Base-by-base conservation (phyloP, 305 asterid genomes). In the Nicotiana rustica region DNA sequence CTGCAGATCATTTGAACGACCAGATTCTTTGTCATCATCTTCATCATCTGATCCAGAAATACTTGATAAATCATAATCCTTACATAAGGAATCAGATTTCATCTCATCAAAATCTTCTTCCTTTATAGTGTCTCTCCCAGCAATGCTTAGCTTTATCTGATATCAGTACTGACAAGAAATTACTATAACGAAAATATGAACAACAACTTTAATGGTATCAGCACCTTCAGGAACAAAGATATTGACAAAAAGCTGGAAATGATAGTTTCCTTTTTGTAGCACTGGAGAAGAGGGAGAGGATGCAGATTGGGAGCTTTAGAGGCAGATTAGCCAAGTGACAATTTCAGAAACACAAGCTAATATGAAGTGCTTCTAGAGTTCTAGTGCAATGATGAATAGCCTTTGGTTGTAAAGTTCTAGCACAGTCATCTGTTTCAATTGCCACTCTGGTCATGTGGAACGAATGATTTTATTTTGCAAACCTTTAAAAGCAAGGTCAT, bases 11-110 rank as follows among this genome's bases (percentile, higher is more conserved):
- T 57, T 76, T 5, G 25, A 66, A 66, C 70, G 80, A 83, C 85
- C 84, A 86, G 78, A 80, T 35, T 88, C 93, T 55, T 86, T 93
- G 67, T 92, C 97, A 82, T 93, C 95, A 82, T 93, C 95, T 86
- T 96, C 99, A 14, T 91, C 96, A 19, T 94, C 99, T 64, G 98
- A 93, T 73, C 98, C 99, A 17, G 99, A 96, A 76, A 96, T 94
- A 86, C 99, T 96, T n/a, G 99, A 96, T 81, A 96, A 86, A n/a
- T 94, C 99, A 80, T 88, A 85, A 88, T 96, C 97, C 89, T 90
- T 89, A 85, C 90, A 91, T 80, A 93, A 81, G 18, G 92, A 89
- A 67, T 91, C 92, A 71, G 94, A 83, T 3, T 87, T 81, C 70
- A 85, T 88, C 86, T 91, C 97, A 71, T 91, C 97, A 86, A 96